phyloP scores from a whole-genome alignment of 352 stramenopile genomes.

The Pythium phragmiticola region DNA sequence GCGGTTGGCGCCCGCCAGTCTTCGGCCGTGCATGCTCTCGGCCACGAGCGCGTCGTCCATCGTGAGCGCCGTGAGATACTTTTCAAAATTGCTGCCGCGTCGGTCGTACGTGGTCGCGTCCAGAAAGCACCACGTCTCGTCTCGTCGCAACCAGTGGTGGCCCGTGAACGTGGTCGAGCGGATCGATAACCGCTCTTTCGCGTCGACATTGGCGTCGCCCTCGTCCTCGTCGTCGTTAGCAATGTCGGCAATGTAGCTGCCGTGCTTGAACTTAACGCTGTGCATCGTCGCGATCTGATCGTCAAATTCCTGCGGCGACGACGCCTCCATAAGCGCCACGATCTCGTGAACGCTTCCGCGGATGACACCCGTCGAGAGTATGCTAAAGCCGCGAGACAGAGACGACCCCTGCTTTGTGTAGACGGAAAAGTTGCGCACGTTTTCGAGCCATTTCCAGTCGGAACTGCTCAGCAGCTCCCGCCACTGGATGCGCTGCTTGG shows the following conservation, averaged over 20 bases:
- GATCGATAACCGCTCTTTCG: slow-evolving; percentile 6
- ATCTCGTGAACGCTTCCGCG: slow-evolving; percentile 7
- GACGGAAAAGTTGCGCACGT: slow-evolving; percentile 18
- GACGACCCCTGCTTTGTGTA: slow-evolving; percentile 4
- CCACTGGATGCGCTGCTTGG: slow-evolving; percentile 8
- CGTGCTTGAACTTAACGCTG: slow-evolving; percentile 15
- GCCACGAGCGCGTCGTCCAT: background rate
- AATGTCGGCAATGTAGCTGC: slow-evolving; percentile 3
- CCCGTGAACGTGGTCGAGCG: slow-evolving; percentile 12
- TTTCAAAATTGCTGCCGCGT: slow-evolving; percentile 4
- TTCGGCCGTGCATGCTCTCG: background rate
- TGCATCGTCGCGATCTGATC: slow-evolving; percentile 11
- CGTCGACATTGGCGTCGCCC: background rate
- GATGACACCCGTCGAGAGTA: slow-evolving; percentile 18
- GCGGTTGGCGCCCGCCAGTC: background rate
- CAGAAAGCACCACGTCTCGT: slow-evolving; percentile 27
- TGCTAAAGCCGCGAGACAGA: background rate
- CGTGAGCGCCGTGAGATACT: slow-evolving; percentile 13
- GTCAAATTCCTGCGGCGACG: background rate
- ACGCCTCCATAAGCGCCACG: slow-evolving; percentile 6
- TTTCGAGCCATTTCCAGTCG: slow-evolving; percentile 26
- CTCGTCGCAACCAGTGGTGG: slow-evolving; percentile 2
- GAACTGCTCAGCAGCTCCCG: background rate
- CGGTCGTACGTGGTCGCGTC: slow-evolving; percentile 5
- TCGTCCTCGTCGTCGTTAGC: background rate